Evolutionary conservation across 148 eudicot species (phyloP), one percentile per base, ranked within the genome.

Genomic region (Oxyria digyna): DNA sequence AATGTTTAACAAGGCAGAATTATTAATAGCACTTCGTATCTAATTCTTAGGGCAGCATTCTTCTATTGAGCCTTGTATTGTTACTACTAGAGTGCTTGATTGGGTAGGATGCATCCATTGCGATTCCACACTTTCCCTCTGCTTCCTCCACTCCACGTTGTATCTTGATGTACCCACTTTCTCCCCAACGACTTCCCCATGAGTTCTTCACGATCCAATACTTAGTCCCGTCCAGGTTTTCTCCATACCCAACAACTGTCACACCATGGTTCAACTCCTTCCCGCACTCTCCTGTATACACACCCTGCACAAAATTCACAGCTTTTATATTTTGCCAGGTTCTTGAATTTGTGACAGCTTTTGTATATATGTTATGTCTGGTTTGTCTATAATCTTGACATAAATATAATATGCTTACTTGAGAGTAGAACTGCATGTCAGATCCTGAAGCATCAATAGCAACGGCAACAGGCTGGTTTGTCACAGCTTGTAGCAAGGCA

Each of bases 401-500:
- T 42, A 1, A 1, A 4, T 7, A 24, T 33, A 45, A 42, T 11
- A 45, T 48, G 29, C 15, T 49, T 74, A 91, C 94, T 89, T 83
- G 84, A 4, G 84, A 83, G 73, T 91, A 91, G 71, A 91, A 88
- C 42, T 91, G 97, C 40, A 87, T 3, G 69, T 74, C 77, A 62
- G 71, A 55, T 41, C 91, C 94, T 27, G 84, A 42, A 6, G 94
- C 94, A 67, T 88, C 94, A 17, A 91, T 86, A 4, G 84, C 85
- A 0, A 88, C 86, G 0, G 91, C 83, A 11, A 91, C 83, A 45
- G 91, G 91, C 68, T 91, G 97, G 70, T 83, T 83, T n/a, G 89
- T 87, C 37, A 83, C 87, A 2, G 94, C 96, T 83, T 85, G 81
- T 80, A 70, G 55, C 78, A 87, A 72, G 13, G 97, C 94, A 12